Evolutionary conservation across 257 asterid species (phyloP).

Genomic region (Oldenlandia corymbosa): DNA sequence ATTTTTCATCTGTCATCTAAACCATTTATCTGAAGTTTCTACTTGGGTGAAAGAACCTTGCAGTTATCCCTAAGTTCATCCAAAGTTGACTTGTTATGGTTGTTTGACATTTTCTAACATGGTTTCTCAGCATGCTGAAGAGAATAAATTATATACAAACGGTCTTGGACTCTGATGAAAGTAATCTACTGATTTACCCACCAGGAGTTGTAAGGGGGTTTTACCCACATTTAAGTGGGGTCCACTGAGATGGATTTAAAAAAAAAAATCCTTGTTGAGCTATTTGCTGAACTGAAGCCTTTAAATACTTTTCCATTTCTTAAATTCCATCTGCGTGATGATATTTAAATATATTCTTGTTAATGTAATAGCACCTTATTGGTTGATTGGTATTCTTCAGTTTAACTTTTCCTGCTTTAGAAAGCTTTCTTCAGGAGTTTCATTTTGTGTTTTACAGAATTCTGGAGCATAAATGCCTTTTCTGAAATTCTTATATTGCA

Average conservation of each 20-base stretch:
- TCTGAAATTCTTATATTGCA: neutral
- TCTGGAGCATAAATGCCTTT: neutral
- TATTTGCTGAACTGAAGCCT: too few relatives aligned
- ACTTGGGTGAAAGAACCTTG: neutral
- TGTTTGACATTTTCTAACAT: neutral
- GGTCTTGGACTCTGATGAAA: neutral
- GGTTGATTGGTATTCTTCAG: neutral
- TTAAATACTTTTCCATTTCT: neutral
- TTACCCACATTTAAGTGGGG: too few relatives aligned
- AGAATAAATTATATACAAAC: neutral
- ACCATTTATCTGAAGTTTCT: neutral
- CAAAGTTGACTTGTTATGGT: constrained; percentile 7
- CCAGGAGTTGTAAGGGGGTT: too few relatives aligned
- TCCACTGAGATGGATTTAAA: too few relatives aligned
- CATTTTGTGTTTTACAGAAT: neutral
- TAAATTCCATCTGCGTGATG: too few relatives aligned
- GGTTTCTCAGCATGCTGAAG: neutral
- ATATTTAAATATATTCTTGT: too few relatives aligned
- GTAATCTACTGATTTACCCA: neutral
- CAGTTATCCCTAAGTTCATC: neutral
- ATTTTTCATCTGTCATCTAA: neutral
- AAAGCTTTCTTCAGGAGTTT: neutral
- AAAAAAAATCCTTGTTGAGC: too few relatives aligned
- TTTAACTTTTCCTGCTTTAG: constrained; percentile 4
- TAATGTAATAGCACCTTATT: too few relatives aligned